phyloP scores from a whole-genome alignment of 2,329 filamentous ascomycete genomes.

The Fusarium cyanostomum region DNA sequence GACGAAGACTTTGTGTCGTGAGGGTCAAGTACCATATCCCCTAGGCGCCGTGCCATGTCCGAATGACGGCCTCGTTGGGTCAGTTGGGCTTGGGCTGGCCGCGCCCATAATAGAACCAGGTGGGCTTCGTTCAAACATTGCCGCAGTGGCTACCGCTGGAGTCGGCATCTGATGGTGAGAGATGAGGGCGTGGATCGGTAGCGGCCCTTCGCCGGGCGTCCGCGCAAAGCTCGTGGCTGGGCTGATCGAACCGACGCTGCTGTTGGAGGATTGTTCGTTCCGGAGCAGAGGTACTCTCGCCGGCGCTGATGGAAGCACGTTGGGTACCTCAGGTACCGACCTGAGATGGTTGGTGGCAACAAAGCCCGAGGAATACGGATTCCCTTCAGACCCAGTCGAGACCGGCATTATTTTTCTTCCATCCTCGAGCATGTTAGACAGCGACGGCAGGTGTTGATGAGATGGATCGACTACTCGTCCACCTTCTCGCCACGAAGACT shows the following conservation, averaged over 20 bases:
- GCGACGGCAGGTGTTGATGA: constrained; percentile 54
- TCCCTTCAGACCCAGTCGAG: constrained; percentile 33
- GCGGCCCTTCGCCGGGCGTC: constrained; percentile 59
- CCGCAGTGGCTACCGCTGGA: constrained; percentile 17
- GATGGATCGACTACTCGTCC: constrained; percentile 28
- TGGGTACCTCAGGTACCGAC: constrained; percentile 39
- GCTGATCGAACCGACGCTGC: constrained; percentile 54
- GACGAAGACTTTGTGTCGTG: constrained; percentile 18
- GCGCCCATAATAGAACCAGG: constrained; percentile 31
- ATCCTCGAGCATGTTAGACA: constrained; percentile 60
- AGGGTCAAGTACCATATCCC: constrained; percentile 49
- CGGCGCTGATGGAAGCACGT: constrained; percentile 42
- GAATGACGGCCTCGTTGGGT: constrained; percentile 34
- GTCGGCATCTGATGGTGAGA: constrained; percentile 51
- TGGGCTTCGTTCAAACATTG: constrained; percentile 34
- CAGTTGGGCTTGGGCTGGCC: constrained; percentile 42
- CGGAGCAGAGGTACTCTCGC: constrained; percentile 51
- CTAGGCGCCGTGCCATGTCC: constrained; percentile 39
- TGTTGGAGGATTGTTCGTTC: constrained; percentile 57
- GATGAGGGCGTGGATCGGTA: constrained; percentile 65
- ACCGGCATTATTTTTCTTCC: constrained; percentile 36
- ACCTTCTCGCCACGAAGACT: constrained; percentile 44
- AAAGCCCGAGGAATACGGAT: constrained; percentile 42
- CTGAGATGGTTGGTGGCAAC: constrained; percentile 45
- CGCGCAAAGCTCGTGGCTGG: constrained; percentile 50